These are phyloP conservation scores for Colletotrichum chlorophyti DNA, from an alignment of 2,329 filamentous ascomycete genomes.

Conservation along the genomic window DNA sequence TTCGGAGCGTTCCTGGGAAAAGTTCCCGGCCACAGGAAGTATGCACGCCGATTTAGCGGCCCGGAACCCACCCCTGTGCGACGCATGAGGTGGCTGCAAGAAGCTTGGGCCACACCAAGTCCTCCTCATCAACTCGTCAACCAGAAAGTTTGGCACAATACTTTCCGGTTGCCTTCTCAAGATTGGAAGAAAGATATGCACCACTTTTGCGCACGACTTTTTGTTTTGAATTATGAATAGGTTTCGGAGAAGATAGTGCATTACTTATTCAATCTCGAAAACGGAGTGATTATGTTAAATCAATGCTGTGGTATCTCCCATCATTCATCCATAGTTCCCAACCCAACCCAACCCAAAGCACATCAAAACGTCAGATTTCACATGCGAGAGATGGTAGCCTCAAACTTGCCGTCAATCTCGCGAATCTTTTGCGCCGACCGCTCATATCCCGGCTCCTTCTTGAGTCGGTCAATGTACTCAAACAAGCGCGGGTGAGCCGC, in stretches of 20 bases:
- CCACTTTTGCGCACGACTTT: no score
- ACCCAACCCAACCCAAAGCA: background rate
- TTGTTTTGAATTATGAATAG: no score
- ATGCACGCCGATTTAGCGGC: conserved; percentile 13
- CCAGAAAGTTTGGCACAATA: background rate
- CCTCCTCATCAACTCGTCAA: no score
- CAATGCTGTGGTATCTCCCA: conserved; percentile 6
- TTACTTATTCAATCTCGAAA: no score
- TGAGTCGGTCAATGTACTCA: conserved; percentile 54
- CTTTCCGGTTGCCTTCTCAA: no score
- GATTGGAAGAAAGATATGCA: no score
- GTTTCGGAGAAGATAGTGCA: no score
- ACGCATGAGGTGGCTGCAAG: background rate
- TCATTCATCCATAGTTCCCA: background rate
- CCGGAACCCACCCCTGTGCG: background rate
- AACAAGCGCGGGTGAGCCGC: conserved; percentile 50
- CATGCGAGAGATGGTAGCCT: conserved; percentile 21
- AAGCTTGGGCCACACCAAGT: conserved; percentile 23
- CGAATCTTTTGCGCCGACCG: conserved; percentile 55
- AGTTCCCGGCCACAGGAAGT: background rate
- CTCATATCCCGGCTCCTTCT: conserved; percentile 55
- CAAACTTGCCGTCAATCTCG: conserved; percentile 52
- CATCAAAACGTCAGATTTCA: background rate
- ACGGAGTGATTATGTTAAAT: no score
- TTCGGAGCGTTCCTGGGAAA: background rate